A percentile compares a stretch with the other conserved stretches of the same genome.
Conservation (phyloP, 441 rosid species). For the Capsella rubella region DNA sequence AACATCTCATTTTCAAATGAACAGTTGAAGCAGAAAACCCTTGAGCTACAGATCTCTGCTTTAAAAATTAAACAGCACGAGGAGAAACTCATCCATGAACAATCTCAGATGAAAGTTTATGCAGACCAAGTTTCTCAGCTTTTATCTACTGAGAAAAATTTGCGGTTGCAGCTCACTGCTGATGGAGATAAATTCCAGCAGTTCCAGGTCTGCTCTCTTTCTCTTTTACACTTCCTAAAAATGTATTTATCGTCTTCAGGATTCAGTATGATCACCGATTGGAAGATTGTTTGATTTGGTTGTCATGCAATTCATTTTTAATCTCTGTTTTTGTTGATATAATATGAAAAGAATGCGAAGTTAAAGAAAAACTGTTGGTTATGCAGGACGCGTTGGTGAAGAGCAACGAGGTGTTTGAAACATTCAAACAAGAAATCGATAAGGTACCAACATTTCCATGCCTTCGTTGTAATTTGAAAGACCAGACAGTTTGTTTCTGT, state of each 20-base stretch:
- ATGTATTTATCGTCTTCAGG: not conserved
- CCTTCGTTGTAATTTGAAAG: not conserved
- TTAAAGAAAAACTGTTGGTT: conserved; percentile 20
- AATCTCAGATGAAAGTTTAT: conserved; percentile 85
- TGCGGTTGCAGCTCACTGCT: conserved; percentile 80
- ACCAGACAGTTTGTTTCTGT: not conserved
- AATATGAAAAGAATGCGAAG: not conserved
- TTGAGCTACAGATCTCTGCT: conserved; percentile 84
- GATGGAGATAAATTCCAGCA: conserved; percentile 97
- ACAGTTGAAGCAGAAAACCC: conserved; percentile 85
- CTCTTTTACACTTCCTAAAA: not conserved
- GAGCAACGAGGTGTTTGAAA: conserved; percentile 93
- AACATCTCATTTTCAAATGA: conserved; percentile 41
- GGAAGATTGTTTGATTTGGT: not conserved
- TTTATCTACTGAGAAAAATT: conserved; percentile 80
- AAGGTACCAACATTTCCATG: conserved; percentile 54
- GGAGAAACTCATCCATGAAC: conserved; percentile 81
- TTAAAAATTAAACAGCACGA: conserved; percentile 84
- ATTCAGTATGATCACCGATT: not conserved
- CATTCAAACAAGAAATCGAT: conserved; percentile 93
- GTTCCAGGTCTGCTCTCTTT: conserved; percentile 70
- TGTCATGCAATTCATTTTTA: not conserved
- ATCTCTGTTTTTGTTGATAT: not conserved
- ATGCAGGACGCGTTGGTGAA: conserved; percentile 85
- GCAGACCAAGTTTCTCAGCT: conserved; percentile 90